Evolutionary conservation across 2,329 filamentous ascomycete species (phyloP).

Genomic region (Talaromyces pinophilus): DNA sequence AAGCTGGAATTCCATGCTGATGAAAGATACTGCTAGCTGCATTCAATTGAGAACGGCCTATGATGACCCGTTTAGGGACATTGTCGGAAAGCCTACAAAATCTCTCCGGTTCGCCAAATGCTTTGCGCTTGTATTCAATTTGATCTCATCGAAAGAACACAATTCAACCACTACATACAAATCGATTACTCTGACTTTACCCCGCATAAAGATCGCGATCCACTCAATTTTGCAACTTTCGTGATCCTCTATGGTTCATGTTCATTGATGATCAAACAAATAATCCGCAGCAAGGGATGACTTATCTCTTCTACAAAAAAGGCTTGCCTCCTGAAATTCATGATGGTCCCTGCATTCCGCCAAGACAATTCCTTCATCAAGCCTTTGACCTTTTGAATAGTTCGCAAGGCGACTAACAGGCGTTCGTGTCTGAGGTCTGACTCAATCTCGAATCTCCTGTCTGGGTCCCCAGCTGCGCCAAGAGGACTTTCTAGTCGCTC

Average conservation of each 20-base stretch:
- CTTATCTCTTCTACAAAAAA: constrained; percentile 9
- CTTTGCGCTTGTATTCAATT: neutral
- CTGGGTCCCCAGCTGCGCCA: constrained; percentile 7
- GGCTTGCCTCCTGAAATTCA: constrained; percentile 7
- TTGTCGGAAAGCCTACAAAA: constrained; percentile 4
- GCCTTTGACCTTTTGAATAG: constrained; percentile 2
- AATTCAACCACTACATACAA: neutral
- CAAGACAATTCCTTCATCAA: constrained; percentile 17
- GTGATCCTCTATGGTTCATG: neutral
- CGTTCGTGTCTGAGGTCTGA: constrained; percentile 10
- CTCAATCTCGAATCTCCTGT: neutral
- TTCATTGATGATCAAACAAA: constrained; percentile 7
- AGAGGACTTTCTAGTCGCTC: neutral
- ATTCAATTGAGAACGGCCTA: neutral
- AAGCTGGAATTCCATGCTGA: neutral
- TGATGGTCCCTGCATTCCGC: constrained; percentile 22
- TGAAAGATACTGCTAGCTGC: neutral
- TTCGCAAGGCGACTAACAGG: constrained; percentile 10
- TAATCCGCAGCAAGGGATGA: constrained; percentile 21
- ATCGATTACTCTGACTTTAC: constrained; percentile 1
- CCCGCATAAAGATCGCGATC: constrained; percentile 14
- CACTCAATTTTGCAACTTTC: neutral
- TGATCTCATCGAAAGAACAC: neutral
- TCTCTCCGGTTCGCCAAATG: neutral
- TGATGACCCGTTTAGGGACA: neutral